Evolutionary conservation across 1,284 basidiomycete species (phyloP).

Genomic region (Grifola frondosa): DNA sequence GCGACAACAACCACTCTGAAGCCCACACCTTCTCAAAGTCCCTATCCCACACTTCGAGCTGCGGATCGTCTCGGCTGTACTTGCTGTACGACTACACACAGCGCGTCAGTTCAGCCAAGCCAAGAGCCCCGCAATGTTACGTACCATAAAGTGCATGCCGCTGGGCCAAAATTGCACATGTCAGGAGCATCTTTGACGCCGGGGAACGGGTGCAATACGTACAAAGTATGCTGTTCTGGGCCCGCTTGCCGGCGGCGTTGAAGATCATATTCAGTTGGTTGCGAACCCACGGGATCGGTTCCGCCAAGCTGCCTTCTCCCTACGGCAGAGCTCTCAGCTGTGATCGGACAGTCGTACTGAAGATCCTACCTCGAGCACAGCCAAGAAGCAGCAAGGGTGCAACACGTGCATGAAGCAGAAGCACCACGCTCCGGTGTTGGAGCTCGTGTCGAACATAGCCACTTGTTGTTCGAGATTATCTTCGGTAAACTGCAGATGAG

Average conservation of each 20-base stretch:
- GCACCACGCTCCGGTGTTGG: conserved; percentile 75
- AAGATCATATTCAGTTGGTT: conserved; percentile 58
- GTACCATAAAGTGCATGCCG: too few relatives aligned
- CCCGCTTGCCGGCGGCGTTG: conserved; percentile 59
- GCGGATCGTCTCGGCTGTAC: conserved; percentile 55
- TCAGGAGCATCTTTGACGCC: conserved; percentile 9
- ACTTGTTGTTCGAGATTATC: conserved; percentile 66
- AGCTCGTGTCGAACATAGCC: conserved; percentile 73
- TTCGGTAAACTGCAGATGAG: conserved; percentile 65
- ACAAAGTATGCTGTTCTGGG: conserved; percentile 68
- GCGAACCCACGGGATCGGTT: conserved; percentile 51
- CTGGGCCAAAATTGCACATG: conserved; percentile 62
- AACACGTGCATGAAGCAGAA: conserved; percentile 71
- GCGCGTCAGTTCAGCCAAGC: background rate
- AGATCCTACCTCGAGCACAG: conserved; percentile 57
- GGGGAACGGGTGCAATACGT: conserved; percentile 33
- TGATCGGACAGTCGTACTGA: background rate
- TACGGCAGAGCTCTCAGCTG: conserved; percentile 7
- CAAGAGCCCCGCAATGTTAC: too few relatives aligned
- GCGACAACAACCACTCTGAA: conserved; percentile 31
- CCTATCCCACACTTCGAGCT: conserved; percentile 52
- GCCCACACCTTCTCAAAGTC: conserved; percentile 66
- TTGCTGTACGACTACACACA: conserved; percentile 57
- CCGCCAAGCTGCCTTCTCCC: conserved; percentile 29
- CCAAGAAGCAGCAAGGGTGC: conserved; percentile 63